Base-by-base conservation (phyloP, 2,329 filamentous ascomycete species). In the Xylaria sp. region DNA sequence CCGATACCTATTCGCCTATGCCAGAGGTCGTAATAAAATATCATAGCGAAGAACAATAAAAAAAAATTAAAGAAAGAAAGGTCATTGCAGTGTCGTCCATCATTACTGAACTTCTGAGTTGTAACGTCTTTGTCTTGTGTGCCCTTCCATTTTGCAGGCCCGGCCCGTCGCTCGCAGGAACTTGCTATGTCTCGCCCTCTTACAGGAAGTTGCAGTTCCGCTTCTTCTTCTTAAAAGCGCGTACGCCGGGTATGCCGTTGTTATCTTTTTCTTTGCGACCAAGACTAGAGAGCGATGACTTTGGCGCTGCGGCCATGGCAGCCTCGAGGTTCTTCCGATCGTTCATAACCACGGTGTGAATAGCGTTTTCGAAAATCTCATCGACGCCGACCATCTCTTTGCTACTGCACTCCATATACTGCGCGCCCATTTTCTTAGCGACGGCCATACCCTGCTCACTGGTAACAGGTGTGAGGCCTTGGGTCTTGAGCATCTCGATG, bases 401-500 rank as follows among this genome's bases (percentile, higher is more conserved):
- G 81, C 93, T 97, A 78, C 94, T 97, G 86, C 96, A 99, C 83
- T 99, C 96, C 88, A 97, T 95, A 83, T 99, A 99, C 76, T 90
- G 87, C 13, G 96, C 96, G 70, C 90, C 90, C 96, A 99, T 99
- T 82, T 95, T 96, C 76, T 90, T 88, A 63, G 96, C 94, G 29
- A 99, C 94, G 9, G 89, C 87, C 77, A 91, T 87, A 70, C 95
- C 96, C 81, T 99, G 95, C 74, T 97, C 92, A 57, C 90, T 89
- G 0, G 94, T 97, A 55, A 99, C 95, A 5, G 96, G 96, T 1
- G 95, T 98, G 66, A 99, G 87, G 54, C 96, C 96, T 80, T 99
- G 96, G 17, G 95, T 97, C 83, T 97, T 97, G 81, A 99, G 93
- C 79, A 99, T 94, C 79, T 99, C 96, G 81, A 98, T 97, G 82